Evolutionary conservation across 345 rosid species (phyloP), one percentile per base, ranked within the genome.

Genomic region (Geranium rotundifolium): DNA sequence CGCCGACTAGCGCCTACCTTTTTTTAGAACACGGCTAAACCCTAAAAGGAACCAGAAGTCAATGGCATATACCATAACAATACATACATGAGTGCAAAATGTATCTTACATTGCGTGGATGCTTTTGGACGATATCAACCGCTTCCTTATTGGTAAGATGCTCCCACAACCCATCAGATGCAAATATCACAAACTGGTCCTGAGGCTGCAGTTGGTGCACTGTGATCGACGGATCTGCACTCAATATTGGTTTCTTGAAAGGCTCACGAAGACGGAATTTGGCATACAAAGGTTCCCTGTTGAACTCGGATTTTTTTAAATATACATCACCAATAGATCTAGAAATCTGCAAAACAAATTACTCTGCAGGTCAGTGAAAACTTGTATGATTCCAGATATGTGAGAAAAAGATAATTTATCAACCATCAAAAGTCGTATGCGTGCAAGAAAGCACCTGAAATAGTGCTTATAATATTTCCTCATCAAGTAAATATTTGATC

Each of bases 161-260:
- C 74, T 80, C 84, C 84, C 84, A 80, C 18, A 80, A 73, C 39
- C 84, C 84, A 71, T 80, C 84, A 29, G 84, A 80, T 30, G 84
- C 84, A 75, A 80, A 77, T 63, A 80, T 80, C 23, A 80, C 54
- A 65, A 80, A 80, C 54, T 67, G 77, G 75, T 80, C 84, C 0
- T 72, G 74, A 1, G 81, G 66, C 71, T 72, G 81, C 72, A 80
- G 67, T 62, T 72, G 71, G 46, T 77, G 76, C 30, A 56, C 70
- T 6, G 81, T 61, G 54, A 80, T 77, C 56, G 81, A 69, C 17
- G 84, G 84, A 15, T 80, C 84, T 29, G 84, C 58, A 13, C 84
- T 80, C 63, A 80, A 65, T 63, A 80, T 80, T 34, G 81, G 84
- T 56, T 64, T 77, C 60, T 71, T 73, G 55, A 80, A 62, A 61